Evolutionary conservation across 78 protist genomes (phyloP).

Genomic region (Dictyostelium brefeldianum): DNA sequence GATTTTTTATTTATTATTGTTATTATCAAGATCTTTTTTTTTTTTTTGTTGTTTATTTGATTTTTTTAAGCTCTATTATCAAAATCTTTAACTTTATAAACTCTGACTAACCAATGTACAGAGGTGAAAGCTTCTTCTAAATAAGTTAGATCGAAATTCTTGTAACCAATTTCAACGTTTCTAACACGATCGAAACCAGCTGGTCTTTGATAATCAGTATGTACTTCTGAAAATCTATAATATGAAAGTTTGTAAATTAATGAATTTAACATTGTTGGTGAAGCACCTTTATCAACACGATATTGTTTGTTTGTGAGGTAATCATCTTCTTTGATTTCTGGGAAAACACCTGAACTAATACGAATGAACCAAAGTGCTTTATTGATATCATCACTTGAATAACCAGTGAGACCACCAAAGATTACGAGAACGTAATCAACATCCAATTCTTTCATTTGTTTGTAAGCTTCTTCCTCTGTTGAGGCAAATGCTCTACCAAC

Average conservation of each 20-base stretch:
- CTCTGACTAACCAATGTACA: slow-evolving; percentile 98
- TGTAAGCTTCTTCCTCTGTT: slow-evolving; percentile 91
- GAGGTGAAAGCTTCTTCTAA: slow-evolving; percentile 99
- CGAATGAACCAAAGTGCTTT: slow-evolving; percentile 99
- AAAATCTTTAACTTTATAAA: slow-evolving; percentile 95
- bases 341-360: slow-evolving; percentile 81
- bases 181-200: slow-evolving; percentile 97
- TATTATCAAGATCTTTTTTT: too few species aligned
- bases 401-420: slow-evolving; percentile 99
- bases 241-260: slow-evolving; percentile 97
- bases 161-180: slow-evolving; percentile 94
- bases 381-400: slow-evolving; percentile 97
- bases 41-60: too few species aligned
- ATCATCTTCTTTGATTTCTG: slow-evolving; percentile 87
- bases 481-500: slow-evolving; percentile 94
- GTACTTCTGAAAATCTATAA: slow-evolving; percentile 96
- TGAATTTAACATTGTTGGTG: slow-evolving; percentile 90
- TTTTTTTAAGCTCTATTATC: slow-evolving; percentile 79
- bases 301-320: slow-evolving; percentile 92
- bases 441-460: slow-evolving; percentile 89
- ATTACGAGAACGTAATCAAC: slow-evolving; percentile 99
- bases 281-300: slow-evolving; percentile 86
- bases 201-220: slow-evolving; percentile 87
- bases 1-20: too few species aligned
- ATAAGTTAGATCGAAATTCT: slow-evolving; percentile 88